Base-by-base conservation (phyloP, 1,284 basidiomycete species). In the Exsudoporus floridanus region DNA sequence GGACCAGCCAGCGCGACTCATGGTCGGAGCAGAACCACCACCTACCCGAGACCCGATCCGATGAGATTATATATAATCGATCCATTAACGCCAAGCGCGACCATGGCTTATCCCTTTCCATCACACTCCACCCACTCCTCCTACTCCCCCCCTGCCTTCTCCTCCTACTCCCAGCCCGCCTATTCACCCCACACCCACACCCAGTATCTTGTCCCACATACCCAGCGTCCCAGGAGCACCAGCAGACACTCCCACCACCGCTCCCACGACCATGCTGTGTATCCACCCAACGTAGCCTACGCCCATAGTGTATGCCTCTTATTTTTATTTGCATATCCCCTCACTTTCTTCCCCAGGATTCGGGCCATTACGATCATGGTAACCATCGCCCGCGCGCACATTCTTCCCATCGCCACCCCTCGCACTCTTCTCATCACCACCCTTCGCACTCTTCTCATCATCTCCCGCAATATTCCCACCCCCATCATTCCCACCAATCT, bases 41-140 rank as follows among this genome's bases (percentile, higher is more conserved):
- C 5, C 2, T 9, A 37, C 38, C 63, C 61, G 64, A 50, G 0
- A 3, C 9, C 62, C 64, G 61, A 64, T 45, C 63, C 63, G 61
- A 48, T 13, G 4, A 12, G n/a, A 23, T 5, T 31, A 57, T 34
- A 55, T 52, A 50, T 30, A 10, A 21, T 34, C 43, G 39, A 21
- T 43, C n/a, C n/a, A n/a, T n/a, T n/a, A n/a, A n/a, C n/a, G n/a
- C n/a, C n/a, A n/a, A n/a, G n/a, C n/a, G n/a, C n/a, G n/a, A n/a
- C n/a, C n/a, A 56, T 61, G 55, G 42, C 53, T 43, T 51, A 46
- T 41, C 53, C 54, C 5, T 59, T 59, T 13, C 58, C 58, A 30
- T 27, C 48, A n/a, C 7, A 38, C 7, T 27, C 41, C 1, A 1
- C 30, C 12, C 35, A 35, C 35, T n/a, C 31, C 5, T 7, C 7